Base-by-base conservation (phyloP, 2,329 filamentous ascomycete species). In the Venturia oleaginea region DNA sequence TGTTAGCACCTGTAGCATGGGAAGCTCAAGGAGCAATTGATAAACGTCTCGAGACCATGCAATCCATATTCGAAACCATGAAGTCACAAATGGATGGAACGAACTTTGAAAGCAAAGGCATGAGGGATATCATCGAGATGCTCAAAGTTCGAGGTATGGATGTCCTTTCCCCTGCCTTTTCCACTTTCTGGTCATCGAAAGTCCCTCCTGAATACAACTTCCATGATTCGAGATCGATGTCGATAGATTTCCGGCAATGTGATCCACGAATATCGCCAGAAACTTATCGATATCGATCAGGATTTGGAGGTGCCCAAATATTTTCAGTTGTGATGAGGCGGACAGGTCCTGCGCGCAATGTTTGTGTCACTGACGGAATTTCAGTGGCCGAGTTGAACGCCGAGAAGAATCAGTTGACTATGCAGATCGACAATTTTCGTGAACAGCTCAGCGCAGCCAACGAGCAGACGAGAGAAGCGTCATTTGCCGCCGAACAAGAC, bases 91-190 rank as follows among this genome's bases (percentile, higher is more conserved):
- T 97, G 72, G 85, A 86, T 65, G 82, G 83, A 38, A 86, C 89
- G 27, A 82, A 88, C 13, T 83, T 82, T 48, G 86, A 91, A 64
- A 86, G 85, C 69, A 87, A 84, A 65, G 83, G 81, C 5, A 80
- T 91, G 66, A 91, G 93, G 69, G 88, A 94, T 67, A 84, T 87
- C 0, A 81, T 95, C 57, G 85, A 88, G 19, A 70, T 90, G 11
- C 88, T 90, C 68, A 95, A 93, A 72, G 83, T 81, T 62, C 84
- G 87, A 82, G 85, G 91, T 94, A 80, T 85, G 83, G 85, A 17
- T n/a, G n/a, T n/a, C n/a, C 2, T 19, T 43, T 17, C 6, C 40
- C 40, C 40, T 5, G 40, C 6, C 40, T 19, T n/a, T n/a, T 43
- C n/a, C n/a, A n/a, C n/a, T n/a, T n/a, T n/a, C 17, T n/a, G 40